phyloP scores from a whole-genome alignment of 2,329 filamentous ascomycete genomes.

The Talaromyces marneffei region DNA sequence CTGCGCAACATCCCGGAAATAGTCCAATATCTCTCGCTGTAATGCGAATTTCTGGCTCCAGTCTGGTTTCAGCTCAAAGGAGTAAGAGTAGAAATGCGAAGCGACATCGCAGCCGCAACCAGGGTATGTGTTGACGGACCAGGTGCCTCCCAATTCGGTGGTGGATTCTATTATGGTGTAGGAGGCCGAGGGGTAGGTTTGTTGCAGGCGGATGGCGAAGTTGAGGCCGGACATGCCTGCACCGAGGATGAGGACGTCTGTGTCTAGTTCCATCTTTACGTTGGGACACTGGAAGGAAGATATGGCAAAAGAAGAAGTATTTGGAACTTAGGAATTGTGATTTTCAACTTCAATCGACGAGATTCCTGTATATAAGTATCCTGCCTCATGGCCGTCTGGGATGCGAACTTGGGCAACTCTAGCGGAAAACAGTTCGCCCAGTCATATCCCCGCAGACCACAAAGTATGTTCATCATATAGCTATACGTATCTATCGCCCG shows the following conservation, averaged over 20 bases:
- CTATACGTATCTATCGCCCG: not conserved
- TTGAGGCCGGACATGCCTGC: conserved; percentile 45
- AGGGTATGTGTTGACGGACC: conserved; percentile 32
- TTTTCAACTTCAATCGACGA: not conserved
- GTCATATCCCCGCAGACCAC: not conserved
- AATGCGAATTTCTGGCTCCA: conserved; percentile 34
- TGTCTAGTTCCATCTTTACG: conserved; percentile 7
- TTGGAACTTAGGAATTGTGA: not conserved
- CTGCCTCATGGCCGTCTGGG: not conserved
- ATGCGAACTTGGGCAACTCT: not conserved
- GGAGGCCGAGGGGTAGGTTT: conserved; percentile 32
- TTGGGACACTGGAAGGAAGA: not conserved
- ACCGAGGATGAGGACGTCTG: conserved; percentile 47
- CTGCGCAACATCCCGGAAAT: conserved; percentile 20
- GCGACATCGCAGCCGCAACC: conserved; percentile 37
- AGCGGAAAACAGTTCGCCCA: not conserved
- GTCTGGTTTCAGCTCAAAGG: conserved; percentile 37
- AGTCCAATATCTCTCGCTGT: conserved; percentile 32
- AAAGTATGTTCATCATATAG: not conserved
- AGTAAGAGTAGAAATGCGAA: conserved; percentile 40
- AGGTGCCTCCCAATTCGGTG: conserved; percentile 33
- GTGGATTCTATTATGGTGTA: conserved; percentile 44
- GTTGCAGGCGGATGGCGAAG: conserved; percentile 43
- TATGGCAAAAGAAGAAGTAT: too few relatives aligned
- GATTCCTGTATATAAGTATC: not conserved